phyloP scores from a whole-genome alignment of 2,329 filamentous ascomycete species.

The Mariannaea sp. region DNA sequence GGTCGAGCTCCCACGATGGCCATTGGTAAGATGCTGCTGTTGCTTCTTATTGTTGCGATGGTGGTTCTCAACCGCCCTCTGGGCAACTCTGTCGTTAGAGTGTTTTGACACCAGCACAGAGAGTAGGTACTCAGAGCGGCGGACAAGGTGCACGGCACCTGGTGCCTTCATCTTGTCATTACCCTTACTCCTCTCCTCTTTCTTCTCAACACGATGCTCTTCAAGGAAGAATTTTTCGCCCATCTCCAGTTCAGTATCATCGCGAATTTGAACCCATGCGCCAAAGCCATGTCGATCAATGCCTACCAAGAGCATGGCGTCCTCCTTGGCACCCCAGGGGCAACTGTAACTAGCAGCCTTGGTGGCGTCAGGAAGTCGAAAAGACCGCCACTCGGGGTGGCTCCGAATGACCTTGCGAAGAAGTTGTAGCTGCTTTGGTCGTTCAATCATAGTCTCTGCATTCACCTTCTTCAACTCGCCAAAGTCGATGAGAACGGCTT shows the following conservation, averaged over 20 bases:
- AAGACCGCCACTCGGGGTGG: slow-evolving; percentile 72
- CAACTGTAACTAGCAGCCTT: slow-evolving; percentile 92
- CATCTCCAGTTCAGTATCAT: slow-evolving; percentile 85
- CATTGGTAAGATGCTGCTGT: slow-evolving; percentile 59
- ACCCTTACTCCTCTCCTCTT: slow-evolving; percentile 82
- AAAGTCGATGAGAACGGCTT: slow-evolving; percentile 94
- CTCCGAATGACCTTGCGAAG: slow-evolving; percentile 75
- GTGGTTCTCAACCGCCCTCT: slow-evolving; percentile 85
- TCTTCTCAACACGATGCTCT: slow-evolving; percentile 97
- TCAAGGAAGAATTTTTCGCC: slow-evolving; percentile 93
- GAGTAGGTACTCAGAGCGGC: slow-evolving; percentile 90
- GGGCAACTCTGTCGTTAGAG: slow-evolving; percentile 74
- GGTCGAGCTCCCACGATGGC: slow-evolving; percentile 66
- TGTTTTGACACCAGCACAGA: slow-evolving; percentile 91
- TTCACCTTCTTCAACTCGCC: slow-evolving; percentile 93
- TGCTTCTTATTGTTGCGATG: slow-evolving; percentile 86
- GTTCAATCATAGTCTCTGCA: slow-evolving; percentile 90
- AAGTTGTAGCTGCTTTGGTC: slow-evolving; percentile 85
- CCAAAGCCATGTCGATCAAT: slow-evolving; percentile 94
- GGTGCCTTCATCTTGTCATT: slow-evolving; percentile 86
- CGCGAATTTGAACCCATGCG: slow-evolving; percentile 91
- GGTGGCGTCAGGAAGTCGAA: slow-evolving; percentile 87
- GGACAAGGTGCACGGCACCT: slow-evolving; percentile 95
- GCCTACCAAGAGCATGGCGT: slow-evolving; percentile 95
- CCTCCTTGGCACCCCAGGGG: slow-evolving; percentile 89